These are phyloP conservation scores for Alternaria metachromatica DNA, from an alignment of 2,329 filamentous ascomycete genomes.

Conservation along the genomic window DNA sequence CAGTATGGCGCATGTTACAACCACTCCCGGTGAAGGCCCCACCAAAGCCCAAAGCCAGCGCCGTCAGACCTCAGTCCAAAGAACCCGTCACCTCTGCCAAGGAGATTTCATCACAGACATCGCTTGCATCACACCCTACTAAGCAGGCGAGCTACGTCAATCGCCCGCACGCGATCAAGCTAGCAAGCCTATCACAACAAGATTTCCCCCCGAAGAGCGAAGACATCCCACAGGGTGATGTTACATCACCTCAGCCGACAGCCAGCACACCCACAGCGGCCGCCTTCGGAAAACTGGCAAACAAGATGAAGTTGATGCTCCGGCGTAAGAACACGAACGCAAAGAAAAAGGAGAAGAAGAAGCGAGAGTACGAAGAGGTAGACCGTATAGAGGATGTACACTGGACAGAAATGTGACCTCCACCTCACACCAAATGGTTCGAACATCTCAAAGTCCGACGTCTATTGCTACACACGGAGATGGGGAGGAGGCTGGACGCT, in stretches of 20 bases:
- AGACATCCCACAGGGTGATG: slow-evolving; percentile 15
- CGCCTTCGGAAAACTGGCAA: slow-evolving; percentile 38
- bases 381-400: slow-evolving; percentile 43
- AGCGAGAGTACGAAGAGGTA: slow-evolving; percentile 32
- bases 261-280: slow-evolving; percentile 21
- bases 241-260: slow-evolving; percentile 17
- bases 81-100: slow-evolving; percentile 6
- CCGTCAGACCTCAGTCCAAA: slow-evolving; percentile 8
- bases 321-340: slow-evolving; percentile 30
- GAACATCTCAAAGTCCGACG: background rate
- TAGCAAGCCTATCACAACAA: slow-evolving; percentile 20
- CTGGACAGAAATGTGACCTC: slow-evolving; percentile 45
- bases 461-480: background rate
- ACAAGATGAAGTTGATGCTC: slow-evolving; percentile 40
- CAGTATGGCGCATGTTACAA: slow-evolving; percentile 43
- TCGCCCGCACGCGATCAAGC: slow-evolving; percentile 7
- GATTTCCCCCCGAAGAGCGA: slow-evolving; percentile 19
- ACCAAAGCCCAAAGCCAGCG: slow-evolving; percentile 4
- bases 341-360: slow-evolving; percentile 37
- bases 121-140: slow-evolving; percentile 24
- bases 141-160: slow-evolving; percentile 11
- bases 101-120: slow-evolving; percentile 11
- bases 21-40: slow-evolving; percentile 25
- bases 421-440: background rate
- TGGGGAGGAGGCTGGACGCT: background rate